These are phyloP conservation scores for Mortierella sp. DNA, from an alignment of 371 early-diverging fungal species.

Conservation along the genomic window DNA sequence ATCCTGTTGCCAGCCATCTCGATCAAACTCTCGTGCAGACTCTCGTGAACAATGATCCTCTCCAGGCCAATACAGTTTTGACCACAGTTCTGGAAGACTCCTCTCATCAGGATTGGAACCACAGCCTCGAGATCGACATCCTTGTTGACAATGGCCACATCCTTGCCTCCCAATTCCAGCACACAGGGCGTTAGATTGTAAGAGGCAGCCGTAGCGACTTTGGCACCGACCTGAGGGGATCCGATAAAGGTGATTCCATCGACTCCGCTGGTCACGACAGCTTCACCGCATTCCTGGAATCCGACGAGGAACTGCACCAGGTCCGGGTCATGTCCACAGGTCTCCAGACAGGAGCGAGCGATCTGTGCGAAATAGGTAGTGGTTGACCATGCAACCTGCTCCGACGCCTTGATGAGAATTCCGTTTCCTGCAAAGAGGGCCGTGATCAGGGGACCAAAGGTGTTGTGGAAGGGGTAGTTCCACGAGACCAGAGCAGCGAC, in stretches of 20 bases:
- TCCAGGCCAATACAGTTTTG: constrained; percentile 91
- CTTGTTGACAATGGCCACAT: constrained; percentile 82
- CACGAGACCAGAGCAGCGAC: constrained; percentile 85
- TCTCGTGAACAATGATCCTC: constrained; percentile 77
- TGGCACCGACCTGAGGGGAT: constrained; percentile 84
- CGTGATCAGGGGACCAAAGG: constrained; percentile 85
- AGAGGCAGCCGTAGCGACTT: constrained; percentile 82
- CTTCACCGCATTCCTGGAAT: constrained; percentile 84
- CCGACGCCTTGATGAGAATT: constrained; percentile 86
- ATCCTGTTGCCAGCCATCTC: constrained; percentile 70
- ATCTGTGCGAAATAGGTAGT: constrained; percentile 71
- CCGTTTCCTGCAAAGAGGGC: constrained; percentile 90
- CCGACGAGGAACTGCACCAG: constrained; percentile 87
- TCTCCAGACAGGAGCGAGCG: constrained; percentile 73
- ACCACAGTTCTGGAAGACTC: constrained; percentile 87
- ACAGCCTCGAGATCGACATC: constrained; percentile 80
- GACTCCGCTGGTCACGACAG: constrained; percentile 74
- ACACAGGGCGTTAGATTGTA: constrained; percentile 85
- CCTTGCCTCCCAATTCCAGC: constrained; percentile 94
- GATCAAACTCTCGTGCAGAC: constrained; percentile 78
- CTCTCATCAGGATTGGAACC: constrained; percentile 81
- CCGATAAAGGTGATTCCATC: constrained; percentile 86
- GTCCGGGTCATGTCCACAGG: constrained; percentile 80
- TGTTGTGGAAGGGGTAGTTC: constrained; percentile 92
- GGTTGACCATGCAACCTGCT: constrained; percentile 89